phyloP scores from a whole-genome alignment of 2,329 filamentous ascomycete species.

The Trichoderma citrinoviride region DNA sequence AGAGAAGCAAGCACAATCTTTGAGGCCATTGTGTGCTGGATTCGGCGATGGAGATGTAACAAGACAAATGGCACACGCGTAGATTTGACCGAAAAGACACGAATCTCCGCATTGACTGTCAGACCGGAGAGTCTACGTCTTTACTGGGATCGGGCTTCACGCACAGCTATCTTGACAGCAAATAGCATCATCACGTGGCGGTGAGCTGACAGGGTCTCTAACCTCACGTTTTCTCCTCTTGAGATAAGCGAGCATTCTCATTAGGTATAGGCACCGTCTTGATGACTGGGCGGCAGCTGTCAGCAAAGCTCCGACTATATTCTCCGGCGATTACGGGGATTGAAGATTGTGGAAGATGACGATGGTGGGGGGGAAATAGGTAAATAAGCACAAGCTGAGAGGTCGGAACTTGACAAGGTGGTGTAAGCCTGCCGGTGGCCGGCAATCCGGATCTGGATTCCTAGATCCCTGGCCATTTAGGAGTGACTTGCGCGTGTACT shows the following conservation, averaged over 20 bases:
- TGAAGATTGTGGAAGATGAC: neutral
- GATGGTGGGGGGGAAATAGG: neutral
- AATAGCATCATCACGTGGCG: neutral
- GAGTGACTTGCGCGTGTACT: too few species aligned
- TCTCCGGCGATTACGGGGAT: neutral
- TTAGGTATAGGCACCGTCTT: neutral
- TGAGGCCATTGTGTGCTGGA: neutral
- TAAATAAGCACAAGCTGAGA: neutral
- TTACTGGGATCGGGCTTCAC: neutral
- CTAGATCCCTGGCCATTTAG: neutral
- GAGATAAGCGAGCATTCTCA: neutral
- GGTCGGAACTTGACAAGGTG: neutral
- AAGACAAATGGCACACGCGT: neutral
- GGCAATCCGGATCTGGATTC: neutral
- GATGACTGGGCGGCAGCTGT: neutral
- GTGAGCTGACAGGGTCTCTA: neutral
- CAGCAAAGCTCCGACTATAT: neutral
- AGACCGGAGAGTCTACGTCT: neutral
- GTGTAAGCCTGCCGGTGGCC: neutral
- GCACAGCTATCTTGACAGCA: neutral
- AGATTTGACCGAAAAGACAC: neutral
- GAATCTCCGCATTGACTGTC: neutral
- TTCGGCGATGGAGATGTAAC: neutral
- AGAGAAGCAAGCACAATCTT: constrained; percentile 5
- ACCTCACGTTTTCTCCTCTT: neutral